A percentile compares a stretch with the other conserved stretches of the same genome.
These are phyloP conservation scores for Saitozyma sp. DNA, from an alignment of 768 basidiomycete genomes.

Conservation along the genomic window DNA sequence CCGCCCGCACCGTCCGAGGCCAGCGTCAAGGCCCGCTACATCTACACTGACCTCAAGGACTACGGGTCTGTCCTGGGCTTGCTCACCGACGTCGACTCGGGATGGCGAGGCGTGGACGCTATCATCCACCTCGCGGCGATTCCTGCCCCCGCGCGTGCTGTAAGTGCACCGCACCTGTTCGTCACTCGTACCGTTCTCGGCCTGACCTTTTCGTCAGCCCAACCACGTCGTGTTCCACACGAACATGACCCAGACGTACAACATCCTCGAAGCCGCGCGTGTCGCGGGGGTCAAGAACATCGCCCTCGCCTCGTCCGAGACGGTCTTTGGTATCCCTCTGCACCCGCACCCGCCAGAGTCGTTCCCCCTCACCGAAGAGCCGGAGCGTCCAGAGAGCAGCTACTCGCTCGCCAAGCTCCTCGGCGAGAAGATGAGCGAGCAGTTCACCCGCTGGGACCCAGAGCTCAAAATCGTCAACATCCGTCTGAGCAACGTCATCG, in stretches of 20 bases:
- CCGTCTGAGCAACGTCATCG: slow-evolving; percentile 48
- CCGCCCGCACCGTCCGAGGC: slow-evolving; percentile 33
- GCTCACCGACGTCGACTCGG: slow-evolving; percentile 34
- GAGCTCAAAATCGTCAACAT: slow-evolving; percentile 45
- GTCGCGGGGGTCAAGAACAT: slow-evolving; percentile 44
- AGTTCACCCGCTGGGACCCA: slow-evolving; percentile 40
- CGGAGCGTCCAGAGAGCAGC: slow-evolving; percentile 32
- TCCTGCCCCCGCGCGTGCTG: slow-evolving; percentile 35
- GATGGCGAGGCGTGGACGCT: slow-evolving; percentile 39
- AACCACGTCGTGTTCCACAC: slow-evolving; percentile 47
- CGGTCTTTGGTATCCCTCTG: slow-evolving; percentile 48
- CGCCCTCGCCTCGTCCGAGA: slow-evolving; percentile 46
- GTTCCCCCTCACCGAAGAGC: slow-evolving; percentile 39
- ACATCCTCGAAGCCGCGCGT: slow-evolving; percentile 47
- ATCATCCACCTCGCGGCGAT: slow-evolving; percentile 49
- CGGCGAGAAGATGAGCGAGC: slow-evolving; percentile 46
- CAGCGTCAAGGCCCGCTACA: slow-evolving; percentile 24
- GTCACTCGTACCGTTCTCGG: neutral
- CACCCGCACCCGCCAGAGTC: slow-evolving; percentile 28
- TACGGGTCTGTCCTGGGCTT: slow-evolving; percentile 44
- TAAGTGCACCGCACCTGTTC: slow-evolving; percentile 11
- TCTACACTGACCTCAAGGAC: slow-evolving; percentile 44
- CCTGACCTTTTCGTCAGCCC: slow-evolving; percentile 21
- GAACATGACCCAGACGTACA: slow-evolving; percentile 49
- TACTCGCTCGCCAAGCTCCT: slow-evolving; percentile 49